These are phyloP conservation scores for Didymella arachidicola DNA, from an alignment of 2,329 filamentous ascomycete genomes.

Conservation along the genomic window DNA sequence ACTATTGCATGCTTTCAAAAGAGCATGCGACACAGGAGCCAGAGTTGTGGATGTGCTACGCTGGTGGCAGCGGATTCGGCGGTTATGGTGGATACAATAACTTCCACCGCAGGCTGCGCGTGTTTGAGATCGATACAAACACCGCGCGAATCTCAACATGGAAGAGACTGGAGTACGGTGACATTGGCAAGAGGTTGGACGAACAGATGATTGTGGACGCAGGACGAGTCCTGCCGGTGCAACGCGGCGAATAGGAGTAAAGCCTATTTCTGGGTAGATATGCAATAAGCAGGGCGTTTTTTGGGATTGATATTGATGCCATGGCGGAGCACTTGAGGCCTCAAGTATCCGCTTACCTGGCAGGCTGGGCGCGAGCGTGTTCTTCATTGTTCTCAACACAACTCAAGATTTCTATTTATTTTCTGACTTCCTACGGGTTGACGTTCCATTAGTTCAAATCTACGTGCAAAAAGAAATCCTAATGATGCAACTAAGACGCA, in stretches of 20 bases:
- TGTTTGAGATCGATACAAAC: slow-evolving; percentile 95
- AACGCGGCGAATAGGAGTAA: slow-evolving; percentile 3
- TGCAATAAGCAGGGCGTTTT: slow-evolving; percentile 10
- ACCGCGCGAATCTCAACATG: slow-evolving; percentile 88
- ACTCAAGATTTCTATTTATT: not conserved
- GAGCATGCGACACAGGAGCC: slow-evolving; percentile 56
- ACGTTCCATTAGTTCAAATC: too few species aligned
- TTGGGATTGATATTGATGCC: not conserved
- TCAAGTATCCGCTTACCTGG: not conserved
- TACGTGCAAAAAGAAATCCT: too few species aligned
- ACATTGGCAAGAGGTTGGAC: slow-evolving; percentile 61
- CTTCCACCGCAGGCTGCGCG: slow-evolving; percentile 81
- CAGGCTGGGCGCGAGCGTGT: slow-evolving; percentile 5
- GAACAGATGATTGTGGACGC: slow-evolving; percentile 69
- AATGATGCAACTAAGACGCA: too few species aligned
- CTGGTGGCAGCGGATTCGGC: slow-evolving; percentile 88
- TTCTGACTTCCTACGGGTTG: too few species aligned
- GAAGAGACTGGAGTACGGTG: slow-evolving; percentile 80
- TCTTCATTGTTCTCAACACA: not conserved
- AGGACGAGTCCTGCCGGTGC: slow-evolving; percentile 54
- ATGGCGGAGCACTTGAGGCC: not conserved
- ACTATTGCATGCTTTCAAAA: slow-evolving; percentile 80
- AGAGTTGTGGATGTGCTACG: slow-evolving; percentile 97
- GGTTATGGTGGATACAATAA: slow-evolving; percentile 92
- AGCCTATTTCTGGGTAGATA: not conserved